Evolutionary conservation across 2,329 filamentous ascomycete species (phyloP), one percentile per base, ranked within the genome.

Genomic region (Ophiostoma populinum): DNA sequence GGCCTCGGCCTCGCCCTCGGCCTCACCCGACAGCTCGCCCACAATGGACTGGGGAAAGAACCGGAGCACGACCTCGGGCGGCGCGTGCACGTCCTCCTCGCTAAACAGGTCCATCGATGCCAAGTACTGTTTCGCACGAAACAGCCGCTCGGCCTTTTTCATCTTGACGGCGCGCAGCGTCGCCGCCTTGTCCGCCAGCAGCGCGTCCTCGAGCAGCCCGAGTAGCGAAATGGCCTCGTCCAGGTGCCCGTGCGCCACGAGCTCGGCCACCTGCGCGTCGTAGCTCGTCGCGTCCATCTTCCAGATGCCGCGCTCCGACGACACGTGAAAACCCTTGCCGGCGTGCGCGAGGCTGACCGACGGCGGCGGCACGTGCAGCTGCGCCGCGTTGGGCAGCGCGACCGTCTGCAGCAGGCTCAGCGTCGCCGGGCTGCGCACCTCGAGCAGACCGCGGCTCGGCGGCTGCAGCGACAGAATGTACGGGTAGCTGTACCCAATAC

Each of bases 201-300:
- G 59, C 0, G 87, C 92, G 54, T 93, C 87, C 55, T 98, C 90
- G 1, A 98, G 68, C 74, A 94, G 85, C 32, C 70, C 67, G 6
- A 95, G 61, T 7, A 98, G 61, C 49, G 85, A 94, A 42, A 95
- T 79, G 0, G 87, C 87, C 55, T 98, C 92, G 47, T 98, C 87
- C 36, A 86, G 81, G 40, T 72, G 69, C 8, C 67, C 72, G 40
- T 68, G 70, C 15, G 75, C 67, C 2, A 92, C 73, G 18, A 98
- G 65, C 44, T 90, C 74, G 40, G 85, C 71, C 16, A 95, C 73
- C 51, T 98, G 90, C 2, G 75, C 74, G 51, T 93, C 82, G 50
- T 98, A 98, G 44, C 86, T 80, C 24, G 86, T 74, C 4, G 87
- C 80, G 43, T 76, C 81, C 90, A 98, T 95, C 46, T 90, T 79